phyloP scores from a whole-genome alignment of 164 flowering plant genomes.

The Annona squamosa region DNA sequence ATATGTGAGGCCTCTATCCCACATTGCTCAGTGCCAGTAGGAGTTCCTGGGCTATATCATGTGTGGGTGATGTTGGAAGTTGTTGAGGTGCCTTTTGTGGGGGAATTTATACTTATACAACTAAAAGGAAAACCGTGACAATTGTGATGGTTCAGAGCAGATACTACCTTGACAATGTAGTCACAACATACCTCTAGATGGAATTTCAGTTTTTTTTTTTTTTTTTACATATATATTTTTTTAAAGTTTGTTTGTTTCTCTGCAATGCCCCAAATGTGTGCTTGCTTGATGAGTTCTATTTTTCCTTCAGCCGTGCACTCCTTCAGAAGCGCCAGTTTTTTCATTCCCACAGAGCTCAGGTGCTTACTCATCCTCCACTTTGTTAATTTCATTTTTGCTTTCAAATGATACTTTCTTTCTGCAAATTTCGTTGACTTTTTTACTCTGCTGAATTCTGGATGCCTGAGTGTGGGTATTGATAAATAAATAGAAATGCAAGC shows the following conservation, averaged over 20 bases:
- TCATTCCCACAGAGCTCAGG: slow-evolving; percentile 99
- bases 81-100: no score
- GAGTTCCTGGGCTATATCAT: no score
- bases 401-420: neutral
- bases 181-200: no score
- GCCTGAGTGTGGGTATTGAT: neutral
- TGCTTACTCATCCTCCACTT: slow-evolving; percentile 15
- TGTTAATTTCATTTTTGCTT: neutral
- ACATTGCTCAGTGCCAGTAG: no score
- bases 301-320: slow-evolving; percentile 56
- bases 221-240: no score
- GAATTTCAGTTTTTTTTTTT: no score
- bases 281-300: neutral
- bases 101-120: neutral
- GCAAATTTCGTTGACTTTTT: neutral
- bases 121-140: no score
- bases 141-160: no score
- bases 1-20: no score
- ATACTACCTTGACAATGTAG: no score
- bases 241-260: neutral
- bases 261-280: neutral
- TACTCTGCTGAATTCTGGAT: neutral
- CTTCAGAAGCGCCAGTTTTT: slow-evolving; percentile 84
- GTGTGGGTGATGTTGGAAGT: no score
- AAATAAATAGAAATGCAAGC: neutral